These are phyloP conservation scores for Beta macrorhiza DNA, from an alignment of 179 eudicot genomes.

Conservation along the genomic window DNA sequence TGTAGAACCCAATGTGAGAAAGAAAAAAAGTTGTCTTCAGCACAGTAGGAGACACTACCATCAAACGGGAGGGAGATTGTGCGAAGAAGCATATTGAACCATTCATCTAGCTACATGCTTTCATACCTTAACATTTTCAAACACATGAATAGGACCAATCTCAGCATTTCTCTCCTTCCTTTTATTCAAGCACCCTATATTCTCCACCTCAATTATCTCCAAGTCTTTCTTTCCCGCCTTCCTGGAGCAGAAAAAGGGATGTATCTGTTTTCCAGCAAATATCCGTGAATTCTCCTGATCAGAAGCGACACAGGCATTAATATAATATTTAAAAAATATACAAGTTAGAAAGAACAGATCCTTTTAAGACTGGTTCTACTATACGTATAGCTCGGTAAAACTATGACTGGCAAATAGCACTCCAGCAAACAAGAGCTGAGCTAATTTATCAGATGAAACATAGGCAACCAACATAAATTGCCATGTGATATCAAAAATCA, in stretches of 20 bases:
- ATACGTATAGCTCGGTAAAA: neutral
- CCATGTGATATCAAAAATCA: neutral
- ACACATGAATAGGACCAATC: constrained; percentile 74
- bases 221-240: constrained; percentile 55
- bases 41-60: neutral
- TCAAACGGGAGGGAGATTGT: neutral
- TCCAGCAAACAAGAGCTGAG: constrained; percentile 1
- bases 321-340: neutral
- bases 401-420: neutral
- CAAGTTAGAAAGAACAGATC: neutral
- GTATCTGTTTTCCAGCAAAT: constrained; percentile 79
- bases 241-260: constrained; percentile 78
- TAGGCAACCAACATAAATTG: constrained; percentile 11
- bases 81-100: neutral
- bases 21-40: constrained; percentile 6
- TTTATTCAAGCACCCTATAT: constrained; percentile 34
- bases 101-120: constrained; percentile 14
- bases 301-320: constrained; percentile 15
- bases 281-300: constrained; percentile 84
- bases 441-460: constrained; percentile 6
- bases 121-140: constrained; percentile 58
- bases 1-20: constrained; percentile 33
- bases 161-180: constrained; percentile 39
- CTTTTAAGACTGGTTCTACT: neutral
- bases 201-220: constrained; percentile 44